These are phyloP conservation scores for Magnaporthiopsis incrustans DNA, from an alignment of 2,329 filamentous ascomycete species.

Conservation along the genomic window DNA sequence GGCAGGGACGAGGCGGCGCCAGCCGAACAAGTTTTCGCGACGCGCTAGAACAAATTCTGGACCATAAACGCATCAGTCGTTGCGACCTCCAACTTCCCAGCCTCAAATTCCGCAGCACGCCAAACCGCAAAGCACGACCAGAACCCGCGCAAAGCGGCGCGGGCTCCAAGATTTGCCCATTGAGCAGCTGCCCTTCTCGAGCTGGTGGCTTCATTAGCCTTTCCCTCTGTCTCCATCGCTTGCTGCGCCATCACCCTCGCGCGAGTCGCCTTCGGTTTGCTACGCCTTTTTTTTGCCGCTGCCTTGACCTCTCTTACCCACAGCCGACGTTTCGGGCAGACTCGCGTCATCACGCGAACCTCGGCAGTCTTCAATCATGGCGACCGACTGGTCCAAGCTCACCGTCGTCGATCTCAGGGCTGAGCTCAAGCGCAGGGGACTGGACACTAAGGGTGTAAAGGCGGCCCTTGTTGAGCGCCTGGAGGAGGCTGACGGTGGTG, in stretches of 20 bases:
- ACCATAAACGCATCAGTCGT: background rate
- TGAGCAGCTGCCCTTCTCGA: background rate
- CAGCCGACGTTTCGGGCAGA: background rate
- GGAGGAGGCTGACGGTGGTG: conserved; percentile 11
- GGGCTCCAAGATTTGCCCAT: background rate
- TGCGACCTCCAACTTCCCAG: background rate
- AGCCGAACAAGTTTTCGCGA: conserved; percentile 1
- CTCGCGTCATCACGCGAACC: conserved; percentile 1
- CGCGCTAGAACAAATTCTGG: conserved; percentile 1
- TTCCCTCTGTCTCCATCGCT: background rate
- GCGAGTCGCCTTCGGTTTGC: background rate
- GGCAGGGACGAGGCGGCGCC: background rate
- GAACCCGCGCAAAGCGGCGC: background rate
- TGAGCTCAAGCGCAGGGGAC: conserved; percentile 65
- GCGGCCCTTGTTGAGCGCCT: conserved; percentile 63
- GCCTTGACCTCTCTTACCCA: background rate
- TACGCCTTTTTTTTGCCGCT: background rate
- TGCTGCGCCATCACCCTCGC: background rate
- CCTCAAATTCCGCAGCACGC: background rate
- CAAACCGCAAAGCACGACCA: background rate
- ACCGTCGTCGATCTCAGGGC: conserved; percentile 70
- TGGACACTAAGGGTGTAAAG: conserved; percentile 62
- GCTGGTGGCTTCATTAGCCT: background rate
- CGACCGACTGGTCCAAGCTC: conserved; percentile 46
- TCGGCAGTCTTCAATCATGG: conserved; percentile 25